phyloP scores from a whole-genome alignment of 1,284 basidiomycete species.

The Tetrapyrgos nigripes region DNA sequence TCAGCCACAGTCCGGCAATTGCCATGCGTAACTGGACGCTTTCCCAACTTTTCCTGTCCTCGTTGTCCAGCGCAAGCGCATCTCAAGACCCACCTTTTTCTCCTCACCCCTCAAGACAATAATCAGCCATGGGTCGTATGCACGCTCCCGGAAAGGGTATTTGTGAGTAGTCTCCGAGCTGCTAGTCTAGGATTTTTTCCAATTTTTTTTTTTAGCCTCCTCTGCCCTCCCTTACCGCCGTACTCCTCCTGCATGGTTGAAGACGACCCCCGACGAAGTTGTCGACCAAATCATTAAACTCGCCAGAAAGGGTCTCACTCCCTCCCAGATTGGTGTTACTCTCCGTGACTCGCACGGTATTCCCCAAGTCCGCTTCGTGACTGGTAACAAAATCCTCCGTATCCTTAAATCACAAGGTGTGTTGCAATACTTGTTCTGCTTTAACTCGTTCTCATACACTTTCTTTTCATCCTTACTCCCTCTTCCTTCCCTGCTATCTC shows the following conservation, averaged over 20 bases:
- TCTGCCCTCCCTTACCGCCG: conserved; percentile 98
- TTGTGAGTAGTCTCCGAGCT: conserved; percentile 58
- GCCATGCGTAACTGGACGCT: conserved; percentile 2
- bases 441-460: conserved; percentile 34
- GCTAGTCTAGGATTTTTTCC: not conserved
- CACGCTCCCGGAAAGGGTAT: conserved; percentile 99
- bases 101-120: conserved; percentile 15
- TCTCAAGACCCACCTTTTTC: conserved; percentile 38
- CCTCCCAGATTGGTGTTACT: conserved; percentile 97
- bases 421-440: not conserved
- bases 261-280: conserved; percentile 95
- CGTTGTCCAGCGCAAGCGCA: not conserved
- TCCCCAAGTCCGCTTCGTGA: conserved; percentile 96
- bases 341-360: conserved; percentile 99
- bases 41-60: not conserved
- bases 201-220: conserved; percentile 63
- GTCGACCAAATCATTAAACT: conserved; percentile 97
- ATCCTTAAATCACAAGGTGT: conserved; percentile 94
- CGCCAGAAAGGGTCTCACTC: conserved; percentile 96
- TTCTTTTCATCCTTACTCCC: conserved; percentile 20
- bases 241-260: conserved; percentile 95
- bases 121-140: conserved; percentile 84
- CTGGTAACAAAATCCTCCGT: conserved; percentile 99
- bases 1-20: conserved; percentile 12
- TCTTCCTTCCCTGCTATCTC: conserved; percentile 19